phyloP scores from a whole-genome alignment of 345 rosid genomes.

The Camelina laxa region DNA sequence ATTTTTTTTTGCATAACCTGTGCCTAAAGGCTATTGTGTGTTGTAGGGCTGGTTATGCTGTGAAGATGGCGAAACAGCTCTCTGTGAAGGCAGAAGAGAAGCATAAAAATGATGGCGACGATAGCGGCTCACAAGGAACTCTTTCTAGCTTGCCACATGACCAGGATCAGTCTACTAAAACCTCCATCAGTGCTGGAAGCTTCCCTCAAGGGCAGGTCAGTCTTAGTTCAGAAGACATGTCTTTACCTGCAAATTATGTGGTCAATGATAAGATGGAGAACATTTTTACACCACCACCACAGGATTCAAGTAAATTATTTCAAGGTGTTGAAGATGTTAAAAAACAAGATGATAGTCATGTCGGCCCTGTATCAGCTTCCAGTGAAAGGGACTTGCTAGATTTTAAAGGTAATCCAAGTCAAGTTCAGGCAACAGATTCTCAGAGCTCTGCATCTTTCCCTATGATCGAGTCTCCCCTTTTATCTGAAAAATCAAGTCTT shows the following conservation, averaged over 20 bases:
- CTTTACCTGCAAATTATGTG: slow-evolving; percentile 49
- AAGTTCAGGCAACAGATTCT: slow-evolving; percentile 59
- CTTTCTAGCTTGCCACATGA: slow-evolving; percentile 87
- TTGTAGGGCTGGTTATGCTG: slow-evolving; percentile 88
- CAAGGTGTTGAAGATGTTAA: slow-evolving; percentile 56
- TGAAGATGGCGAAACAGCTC: slow-evolving; percentile 81
- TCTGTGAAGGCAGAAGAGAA: slow-evolving; percentile 80
- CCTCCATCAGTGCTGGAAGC: slow-evolving; percentile 90
- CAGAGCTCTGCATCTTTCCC: slow-evolving; percentile 69
- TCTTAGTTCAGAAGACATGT: slow-evolving; percentile 80
- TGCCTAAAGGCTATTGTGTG: slow-evolving; percentile 28
- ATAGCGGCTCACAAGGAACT: slow-evolving; percentile 77
- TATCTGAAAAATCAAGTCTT: slow-evolving; percentile 79
- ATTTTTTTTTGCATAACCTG: slow-evolving; percentile 23
- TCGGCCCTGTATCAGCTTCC: slow-evolving; percentile 59
- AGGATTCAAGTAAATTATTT: slow-evolving; percentile 56
- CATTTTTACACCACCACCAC: slow-evolving; percentile 47
- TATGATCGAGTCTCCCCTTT: slow-evolving; percentile 69
- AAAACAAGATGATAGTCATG: slow-evolving; percentile 53
- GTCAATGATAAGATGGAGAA: slow-evolving; percentile 58
- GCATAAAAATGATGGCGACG: slow-evolving; percentile 78
- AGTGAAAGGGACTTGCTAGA: slow-evolving; percentile 54
- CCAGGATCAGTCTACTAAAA: slow-evolving; percentile 76
- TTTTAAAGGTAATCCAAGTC: slow-evolving; percentile 46
- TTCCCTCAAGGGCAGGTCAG: slow-evolving; percentile 86